Base-by-base conservation (phyloP, 805 yeast species). In the Schwanniomyces pseudopolymorphus region DNA sequence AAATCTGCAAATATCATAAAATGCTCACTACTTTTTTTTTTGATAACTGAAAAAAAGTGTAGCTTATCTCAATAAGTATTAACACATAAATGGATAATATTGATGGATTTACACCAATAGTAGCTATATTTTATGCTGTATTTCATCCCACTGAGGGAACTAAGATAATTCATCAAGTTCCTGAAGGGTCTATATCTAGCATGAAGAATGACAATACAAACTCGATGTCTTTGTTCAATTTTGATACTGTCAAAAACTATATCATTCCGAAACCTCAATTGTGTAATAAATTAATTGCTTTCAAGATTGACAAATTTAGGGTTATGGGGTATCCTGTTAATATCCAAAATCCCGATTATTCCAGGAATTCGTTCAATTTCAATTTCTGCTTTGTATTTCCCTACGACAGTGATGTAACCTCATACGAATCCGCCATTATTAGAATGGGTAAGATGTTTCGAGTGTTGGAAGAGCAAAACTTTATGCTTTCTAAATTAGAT, bases 71-170 rank as follows among this genome's bases (percentile, higher is more conserved):
- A 33, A 19, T 19, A 4, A 33, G 14, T 11, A 17, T 4, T 11
- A 4, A 35, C n/a, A 26, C 6, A 13, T 28, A 14, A 22, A 69
- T 69, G 73, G 69, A 65, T 35, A 54, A 57, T 33, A 54, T 56
- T 27, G 77, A 72, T 63, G 96, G 96, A 17, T 90, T 91, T 60
- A 86, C 85, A 5, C 96, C 96, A n/a, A 89, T 94, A 14, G 75
- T 81, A 47, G 94, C 97, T 1, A 74, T 90, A 39, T 91, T 94
- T 63, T 94, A 89, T 64, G 83, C 97, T 0, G 89, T 88, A 0
- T 94, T 94, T 66, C 97, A 94, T 58, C 97, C 97, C 0, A 87
- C 94, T 0, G 96, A 90, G 58, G 99, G 99, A 1, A 85, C 98
- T 0, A 89, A 90, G 66, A 91, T 92, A 5, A 78, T 87, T 4